Evolutionary conservation across 2,329 filamentous ascomycete species (phyloP).

Genomic region (Claviceps cyperi): DNA sequence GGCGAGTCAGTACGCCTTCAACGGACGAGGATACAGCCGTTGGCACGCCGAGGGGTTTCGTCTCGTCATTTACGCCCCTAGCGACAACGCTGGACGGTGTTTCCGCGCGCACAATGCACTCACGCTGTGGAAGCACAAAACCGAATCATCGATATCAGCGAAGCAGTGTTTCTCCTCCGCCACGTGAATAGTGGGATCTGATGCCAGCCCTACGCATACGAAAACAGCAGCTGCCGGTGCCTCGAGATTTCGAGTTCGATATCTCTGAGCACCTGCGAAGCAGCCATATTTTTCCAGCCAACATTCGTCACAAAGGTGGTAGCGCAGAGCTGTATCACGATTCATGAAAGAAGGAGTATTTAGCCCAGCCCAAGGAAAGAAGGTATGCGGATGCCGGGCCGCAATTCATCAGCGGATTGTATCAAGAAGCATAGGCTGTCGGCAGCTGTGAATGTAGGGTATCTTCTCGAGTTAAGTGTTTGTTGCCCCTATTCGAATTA

Average conservation of each 20-base stretch:
- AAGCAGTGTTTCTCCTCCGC: constrained; percentile 11
- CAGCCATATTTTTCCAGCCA: constrained; percentile 37
- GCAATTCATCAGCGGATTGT: background rate
- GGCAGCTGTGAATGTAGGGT: background rate
- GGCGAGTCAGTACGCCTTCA: constrained; percentile 32
- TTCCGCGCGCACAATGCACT: constrained; percentile 1
- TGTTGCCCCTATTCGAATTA: background rate
- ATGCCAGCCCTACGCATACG: constrained; percentile 11
- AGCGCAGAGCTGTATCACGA: constrained; percentile 34
- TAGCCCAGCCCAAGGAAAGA: constrained; percentile 2
- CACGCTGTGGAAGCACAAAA: constrained; percentile 6
- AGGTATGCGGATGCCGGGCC: background rate
- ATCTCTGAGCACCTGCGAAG: constrained; percentile 35
- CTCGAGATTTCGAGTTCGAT: constrained; percentile 28
- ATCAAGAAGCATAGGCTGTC: background rate
- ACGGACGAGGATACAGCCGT: constrained; percentile 24
- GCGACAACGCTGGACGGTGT: background rate
- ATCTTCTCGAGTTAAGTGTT: background rate
- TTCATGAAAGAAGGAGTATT: constrained; percentile 25
- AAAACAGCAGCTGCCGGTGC: constrained; percentile 4
- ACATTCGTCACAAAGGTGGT: constrained; percentile 26
- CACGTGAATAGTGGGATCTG: constrained; percentile 24
- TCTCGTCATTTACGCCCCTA: constrained; percentile 25
- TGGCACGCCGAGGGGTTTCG: constrained; percentile 26
- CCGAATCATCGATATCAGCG: constrained; percentile 10